Evolutionary conservation across 768 basidiomycete species (phyloP), one percentile per base, ranked within the genome.

Genomic region (Rhodotorula graminis): DNA sequence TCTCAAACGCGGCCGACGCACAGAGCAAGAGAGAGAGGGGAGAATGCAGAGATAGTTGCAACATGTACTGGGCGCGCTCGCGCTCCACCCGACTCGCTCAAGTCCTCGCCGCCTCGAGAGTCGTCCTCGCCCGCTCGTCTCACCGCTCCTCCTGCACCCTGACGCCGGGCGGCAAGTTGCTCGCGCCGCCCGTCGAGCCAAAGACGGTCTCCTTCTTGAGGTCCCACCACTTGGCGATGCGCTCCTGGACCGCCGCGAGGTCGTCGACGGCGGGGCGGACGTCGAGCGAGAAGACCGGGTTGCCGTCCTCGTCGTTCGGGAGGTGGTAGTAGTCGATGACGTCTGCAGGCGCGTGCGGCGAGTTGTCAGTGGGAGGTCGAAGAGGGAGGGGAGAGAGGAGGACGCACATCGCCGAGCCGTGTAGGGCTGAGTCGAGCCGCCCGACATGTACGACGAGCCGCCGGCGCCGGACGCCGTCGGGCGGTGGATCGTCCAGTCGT

Each of bases 291-390:
- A 98, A 98, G 12, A 94, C 93, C 27, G 96, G 96, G 58, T 90
- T 90, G 15, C 95, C 95, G 76, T 96, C 90, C 15, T 87, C 84
- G 67, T 94, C 89, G 5, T 90, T 87, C 2, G 94, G 92, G 0
- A 92, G 93, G 60, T 91, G 90, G 82, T 98, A 98, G 82, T 99
- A 99, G 83, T 99, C 96, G 77, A 99, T 98, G 60, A 99, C 90
- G 81, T 99, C 72, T 73, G 67, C 19, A 2, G 31, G n/a, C 9
- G 57, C 97, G 44, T 2, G 14, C 2, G 6, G 44, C 44, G 9
- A 8, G 15, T 15, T 89, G 81, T 97, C 70, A 65, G 60, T 31
- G 37, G 19, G 21, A 7, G 29, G n/a, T 15, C 1, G 60, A 61
- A 0, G 31, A 19, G 10, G 29, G 29, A 18, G 7, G 52, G 95